Base-by-base conservation (phyloP, 257 asterid species). In the Thymus mandschuricus region DNA sequence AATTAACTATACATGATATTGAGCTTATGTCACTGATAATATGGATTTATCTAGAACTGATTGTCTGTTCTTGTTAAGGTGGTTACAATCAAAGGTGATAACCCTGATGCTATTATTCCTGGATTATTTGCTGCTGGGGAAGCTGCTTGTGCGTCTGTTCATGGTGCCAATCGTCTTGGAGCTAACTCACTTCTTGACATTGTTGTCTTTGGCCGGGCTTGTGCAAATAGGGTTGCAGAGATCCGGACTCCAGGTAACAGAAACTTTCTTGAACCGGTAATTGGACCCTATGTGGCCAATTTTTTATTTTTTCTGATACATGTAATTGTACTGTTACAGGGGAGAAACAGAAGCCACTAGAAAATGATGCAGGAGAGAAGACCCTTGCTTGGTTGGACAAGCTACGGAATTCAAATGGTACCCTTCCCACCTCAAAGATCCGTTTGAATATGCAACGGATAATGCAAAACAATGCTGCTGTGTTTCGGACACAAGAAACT, bases 381-480 rank as follows among this genome's bases (percentile, higher is more conserved):
- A 95, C 99, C 38, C 86, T 95, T 46, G 89, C 90, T 57, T 95
- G 99, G 99, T 79, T 95, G 86, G 97, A 95, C 91, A 90, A 90
- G 85, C 83, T 95, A 40, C 87, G 99, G 58, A 86, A 95, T 79
- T 88, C 99, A 63, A 88, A 88, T 72, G 99, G 99, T 68, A 87
- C 96, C 64, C 78, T 84, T 78, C 96, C 98, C 58, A 95, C 99
- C 67, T 92, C 98, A 60, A 82, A 90, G 34, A 88, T 95, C 68
- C 86, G 99, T 65, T 74, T 95, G 85, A 87, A 95, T 74, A 92
- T 92, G 99, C 99, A 95, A 74, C 85, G 97, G 59, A 64, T 90
- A 55, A 92, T 95, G 99, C 99, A 95, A 82, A 95, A 74, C 78
- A 95, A 95, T 87, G 98, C 98, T 66, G 99, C 99, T 73, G 99